These are phyloP conservation scores for Rhizodiscina lignyota DNA, from an alignment of 495 filamentous ascomycete species.

Conservation along the genomic window DNA sequence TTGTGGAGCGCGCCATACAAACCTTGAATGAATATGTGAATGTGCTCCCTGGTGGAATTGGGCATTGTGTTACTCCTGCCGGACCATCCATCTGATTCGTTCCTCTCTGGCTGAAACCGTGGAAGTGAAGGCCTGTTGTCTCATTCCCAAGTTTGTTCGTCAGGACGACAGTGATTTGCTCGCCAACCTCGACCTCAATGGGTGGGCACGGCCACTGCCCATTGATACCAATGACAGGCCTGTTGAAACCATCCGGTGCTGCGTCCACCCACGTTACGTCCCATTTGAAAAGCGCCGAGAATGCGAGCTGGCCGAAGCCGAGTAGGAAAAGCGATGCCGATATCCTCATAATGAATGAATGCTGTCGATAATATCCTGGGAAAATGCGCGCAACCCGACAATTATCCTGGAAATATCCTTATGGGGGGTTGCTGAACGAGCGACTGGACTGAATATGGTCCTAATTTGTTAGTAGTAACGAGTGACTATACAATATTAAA, in stretches of 20 bases:
- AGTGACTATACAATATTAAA: too few relatives aligned
- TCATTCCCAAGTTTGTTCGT: constrained; percentile 59
- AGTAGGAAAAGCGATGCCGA: too few relatives aligned
- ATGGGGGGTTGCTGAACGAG: too few relatives aligned
- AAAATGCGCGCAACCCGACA: too few relatives aligned
- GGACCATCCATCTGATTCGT: constrained; percentile 64
- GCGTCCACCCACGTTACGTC: constrained; percentile 67
- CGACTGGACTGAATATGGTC: too few relatives aligned
- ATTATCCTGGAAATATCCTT: too few relatives aligned
- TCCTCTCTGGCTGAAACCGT: constrained; percentile 58
- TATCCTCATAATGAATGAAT: too few relatives aligned
- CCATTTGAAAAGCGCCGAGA: too few relatives aligned
- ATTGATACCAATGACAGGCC: constrained; percentile 67
- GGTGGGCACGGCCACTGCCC: constrained; percentile 59
- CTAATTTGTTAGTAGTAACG: too few relatives aligned
- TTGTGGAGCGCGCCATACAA: constrained; percentile 7
- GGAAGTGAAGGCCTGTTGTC: constrained; percentile 57
- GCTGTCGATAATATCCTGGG: too few relatives aligned
- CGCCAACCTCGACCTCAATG: constrained; percentile 56
- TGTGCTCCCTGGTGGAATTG: constrained; percentile 41
- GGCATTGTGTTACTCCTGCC: constrained; percentile 49
- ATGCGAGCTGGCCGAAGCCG: too few relatives aligned
- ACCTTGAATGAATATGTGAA: constrained; percentile 70
- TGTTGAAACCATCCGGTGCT: constrained; percentile 60
- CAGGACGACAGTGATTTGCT: constrained; percentile 53